Base-by-base conservation (phyloP, 148 eudicot species). In the Nepenthes gracilis region DNA sequence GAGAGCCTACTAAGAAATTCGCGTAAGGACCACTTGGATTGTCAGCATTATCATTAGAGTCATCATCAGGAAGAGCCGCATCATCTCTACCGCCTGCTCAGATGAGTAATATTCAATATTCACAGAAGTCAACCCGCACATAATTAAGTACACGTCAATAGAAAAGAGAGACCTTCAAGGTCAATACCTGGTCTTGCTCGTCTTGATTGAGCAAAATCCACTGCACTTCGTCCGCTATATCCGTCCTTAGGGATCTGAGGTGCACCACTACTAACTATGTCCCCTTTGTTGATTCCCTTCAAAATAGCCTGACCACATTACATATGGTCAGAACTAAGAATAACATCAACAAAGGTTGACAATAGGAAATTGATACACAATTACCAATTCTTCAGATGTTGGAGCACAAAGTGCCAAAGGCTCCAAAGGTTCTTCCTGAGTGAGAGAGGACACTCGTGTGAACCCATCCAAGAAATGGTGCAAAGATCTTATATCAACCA, bases 241-340 rank as follows among this genome's bases (percentile, higher is more conserved):
- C 84, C 97, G 48, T 89, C 99, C 83, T 89, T 94, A 6, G 85
- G 70, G 55, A 72, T 60, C 68, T 83, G 99, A 35, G 95, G 81
- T 33, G 87, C 95, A 59, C 92, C 97, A 71, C 95, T 89, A 62
- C 96, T 83, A 4, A 80, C 54, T 54, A 94, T 72, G 36, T 94
- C 99, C 57, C 95, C 99, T 69, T 85, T 83, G 72, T 85, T 95
- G 81, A 94, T 94, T 37, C 92, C 95, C 71, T 85, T 75, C 69
- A 94, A 67, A 43, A 87, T 76, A 72, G 61, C 80, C 99, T 94
- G 76, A 49, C 67, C 47, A 68, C 37, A 63, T n/a, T 5, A 49
- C 12, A 62, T 64, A 47, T 10, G 47, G 63, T 71, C 23, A 81
- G 65, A 43, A 50, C 36, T n/a, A 48, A 57, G 36, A 36, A 55